These are phyloP conservation scores for Paraphaeosphaeria sporulosa DNA, from an alignment of 2,329 filamentous ascomycete species.

Conservation along the genomic window DNA sequence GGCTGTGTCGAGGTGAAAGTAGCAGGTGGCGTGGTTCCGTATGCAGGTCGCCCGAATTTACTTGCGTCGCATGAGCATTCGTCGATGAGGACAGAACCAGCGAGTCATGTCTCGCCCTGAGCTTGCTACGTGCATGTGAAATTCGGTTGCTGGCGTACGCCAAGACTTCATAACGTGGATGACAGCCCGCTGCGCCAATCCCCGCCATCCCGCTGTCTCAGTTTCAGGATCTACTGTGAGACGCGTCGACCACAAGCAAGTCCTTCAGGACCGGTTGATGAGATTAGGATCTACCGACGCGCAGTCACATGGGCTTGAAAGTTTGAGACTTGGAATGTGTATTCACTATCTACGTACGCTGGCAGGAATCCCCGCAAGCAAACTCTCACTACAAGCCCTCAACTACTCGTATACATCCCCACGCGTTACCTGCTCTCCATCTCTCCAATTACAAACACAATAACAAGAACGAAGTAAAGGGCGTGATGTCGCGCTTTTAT, in stretches of 20 bases:
- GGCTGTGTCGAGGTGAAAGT: background rate
- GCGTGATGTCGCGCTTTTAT: background rate
- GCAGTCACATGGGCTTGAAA: background rate
- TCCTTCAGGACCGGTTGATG: background rate
- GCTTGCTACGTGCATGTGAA: conserved; percentile 15
- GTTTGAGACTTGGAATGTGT: conserved; percentile 1
- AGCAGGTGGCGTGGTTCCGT: conserved; percentile 7
- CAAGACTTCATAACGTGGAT: conserved; percentile 14
- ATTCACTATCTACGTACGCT: conserved; percentile 7
- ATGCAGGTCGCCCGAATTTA: conserved; percentile 9
- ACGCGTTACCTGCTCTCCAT: conserved; percentile 1
- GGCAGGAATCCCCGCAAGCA: background rate
- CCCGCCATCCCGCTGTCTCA: background rate
- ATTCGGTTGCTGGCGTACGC: conserved; percentile 16
- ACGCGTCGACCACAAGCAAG: too few species aligned
- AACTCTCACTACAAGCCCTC: background rate
- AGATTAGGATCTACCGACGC: background rate
- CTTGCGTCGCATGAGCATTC: conserved; percentile 8
- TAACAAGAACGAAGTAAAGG: background rate
- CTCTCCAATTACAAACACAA: background rate
- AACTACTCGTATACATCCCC: conserved; percentile 12
- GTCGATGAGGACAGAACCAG: conserved; percentile 7
- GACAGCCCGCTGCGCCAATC: background rate
- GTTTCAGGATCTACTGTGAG: background rate
- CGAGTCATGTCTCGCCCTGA: conserved; percentile 14